Evolutionary conservation across 345 rosid genomes (phyloP), one percentile per base, ranked within the genome.

Genomic region (Cardiospermum halicacabum): DNA sequence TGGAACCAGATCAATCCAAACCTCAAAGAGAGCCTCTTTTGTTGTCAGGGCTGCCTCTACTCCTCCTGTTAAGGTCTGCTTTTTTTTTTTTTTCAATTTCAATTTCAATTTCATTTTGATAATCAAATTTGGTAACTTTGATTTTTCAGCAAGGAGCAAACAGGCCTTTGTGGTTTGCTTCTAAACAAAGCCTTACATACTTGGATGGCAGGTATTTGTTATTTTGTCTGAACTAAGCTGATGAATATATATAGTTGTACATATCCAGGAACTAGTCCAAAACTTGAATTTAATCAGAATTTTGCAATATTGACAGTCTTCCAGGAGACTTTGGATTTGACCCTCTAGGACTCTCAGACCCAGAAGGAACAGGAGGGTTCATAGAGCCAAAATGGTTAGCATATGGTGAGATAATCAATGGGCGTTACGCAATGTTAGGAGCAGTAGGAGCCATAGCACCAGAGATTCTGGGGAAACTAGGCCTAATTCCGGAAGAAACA

Each of bases 291-390:
- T 50, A 25, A 3, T 48, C 6, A 2, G 19, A 22, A 11, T 25
- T 53, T 25, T 25, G 49, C 22, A 1, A 13, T 10, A 32, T 58
- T 1, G 48, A 18, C 76, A 90, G 97, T 77, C 89, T 93, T 18
- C 98, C 98, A 7, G 98, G 98, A 21, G 98, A 93, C 78, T 90
- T 15, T 12, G 97, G 99, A 37, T 94, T 94, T 31, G 97, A 94
- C 76, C 99, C 97, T 3, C 81, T 91, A 42, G 99, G 99, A 22
- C 97, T 94, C 13, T 94, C 99, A 3, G 99, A 94, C 73, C 99
- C 99, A 0, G 99, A 94, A 47, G 97, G 99, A 25, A 72, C 97
- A 4, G 97, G 99, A 62, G 97, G 92, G 48, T 94, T 94, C 87
- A 85, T 94, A 28, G 97, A 94, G 77, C 99, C 99, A 1, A 84